phyloP scores from a whole-genome alignment of 2,329 filamentous ascomycete genomes.

The Botrytis squamosa region DNA sequence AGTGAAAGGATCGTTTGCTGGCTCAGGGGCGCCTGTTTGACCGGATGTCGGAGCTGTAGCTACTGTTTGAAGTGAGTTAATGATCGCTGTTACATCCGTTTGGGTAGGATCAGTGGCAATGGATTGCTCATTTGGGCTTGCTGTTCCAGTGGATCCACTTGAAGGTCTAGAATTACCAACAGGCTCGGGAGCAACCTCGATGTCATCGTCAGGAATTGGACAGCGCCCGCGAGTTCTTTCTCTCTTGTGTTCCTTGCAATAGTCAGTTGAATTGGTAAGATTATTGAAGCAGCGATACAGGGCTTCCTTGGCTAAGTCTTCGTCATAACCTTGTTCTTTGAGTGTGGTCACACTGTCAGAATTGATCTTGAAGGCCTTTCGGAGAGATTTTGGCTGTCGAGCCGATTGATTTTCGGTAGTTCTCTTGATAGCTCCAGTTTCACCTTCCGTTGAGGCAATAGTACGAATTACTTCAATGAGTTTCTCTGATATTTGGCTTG shows the following conservation, averaged over 20 bases:
- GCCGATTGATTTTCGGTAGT: conserved; percentile 54
- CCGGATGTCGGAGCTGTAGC: conserved; percentile 13
- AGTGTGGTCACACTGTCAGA: conserved; percentile 45
- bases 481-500: conserved; percentile 71
- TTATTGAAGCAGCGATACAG: conserved; percentile 78
- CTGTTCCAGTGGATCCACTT: conserved; percentile 33
- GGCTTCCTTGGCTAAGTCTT: conserved; percentile 71
- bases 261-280: conserved; percentile 61
- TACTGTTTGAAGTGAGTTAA: conserved; percentile 26
- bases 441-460: conserved; percentile 74
- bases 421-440: conserved; percentile 62
- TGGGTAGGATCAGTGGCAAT: conserved; percentile 26
- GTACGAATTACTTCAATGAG: conserved; percentile 81
- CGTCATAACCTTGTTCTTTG: conserved; percentile 50
- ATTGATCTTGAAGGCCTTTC: conserved; percentile 53
- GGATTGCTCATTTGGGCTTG: conserved; percentile 35
- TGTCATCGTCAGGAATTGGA: conserved; percentile 64
- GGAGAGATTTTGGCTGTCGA: conserved; percentile 40
- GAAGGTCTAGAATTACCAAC: conserved; percentile 25
- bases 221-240: conserved; percentile 63
- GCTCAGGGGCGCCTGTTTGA: conserved; percentile 10
- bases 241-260: conserved; percentile 65
- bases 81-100: conserved; percentile 24
- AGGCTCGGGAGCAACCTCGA: conserved; percentile 39
- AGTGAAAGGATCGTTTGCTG: conserved; percentile 3